These are phyloP conservation scores for Pseudogymnoascus sp. DNA, from an alignment of 2,329 filamentous ascomycete species.

Conservation along the genomic window DNA sequence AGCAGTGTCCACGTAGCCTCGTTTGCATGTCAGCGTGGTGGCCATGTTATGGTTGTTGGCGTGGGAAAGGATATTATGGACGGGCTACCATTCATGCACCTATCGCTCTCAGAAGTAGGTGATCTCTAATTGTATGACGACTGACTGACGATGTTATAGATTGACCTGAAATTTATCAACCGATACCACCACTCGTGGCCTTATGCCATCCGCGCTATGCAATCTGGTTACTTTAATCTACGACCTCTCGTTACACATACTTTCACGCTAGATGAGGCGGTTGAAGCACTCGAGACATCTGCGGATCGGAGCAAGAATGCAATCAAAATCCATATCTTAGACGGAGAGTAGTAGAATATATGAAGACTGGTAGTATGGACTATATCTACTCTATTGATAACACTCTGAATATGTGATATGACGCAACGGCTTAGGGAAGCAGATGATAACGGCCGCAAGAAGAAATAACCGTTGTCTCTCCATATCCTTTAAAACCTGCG, in stretches of 20 bases:
- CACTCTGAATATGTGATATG: no score
- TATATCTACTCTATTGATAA: no score
- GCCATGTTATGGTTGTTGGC: conserved; percentile 56
- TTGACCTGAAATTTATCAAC: conserved; percentile 64
- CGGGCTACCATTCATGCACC: conserved; percentile 37
- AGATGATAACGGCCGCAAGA: no score
- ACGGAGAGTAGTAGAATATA: conserved; percentile 31
- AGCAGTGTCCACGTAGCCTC: conserved; percentile 53
- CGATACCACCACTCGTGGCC: conserved; percentile 65
- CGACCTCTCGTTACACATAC: conserved; percentile 56
- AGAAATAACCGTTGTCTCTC: no score
- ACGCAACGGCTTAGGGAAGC: no score
- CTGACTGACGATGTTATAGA: conserved; percentile 32
- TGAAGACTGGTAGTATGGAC: no score
- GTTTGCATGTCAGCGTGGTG: conserved; percentile 49
- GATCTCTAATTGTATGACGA: background rate
- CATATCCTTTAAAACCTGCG: no score
- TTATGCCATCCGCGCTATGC: conserved; percentile 52
- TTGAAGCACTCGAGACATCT: conserved; percentile 48
- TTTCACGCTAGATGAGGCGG: conserved; percentile 53
- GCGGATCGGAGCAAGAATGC: conserved; percentile 45
- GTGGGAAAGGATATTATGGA: conserved; percentile 56
- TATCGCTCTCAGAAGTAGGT: conserved; percentile 23
- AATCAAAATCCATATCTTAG: conserved; percentile 55
- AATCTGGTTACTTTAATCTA: conserved; percentile 52